Evolutionary conservation across 495 filamentous ascomycete species (phyloP), one percentile per base, ranked within the genome.

Genomic region (Aspergillus hancockii): DNA sequence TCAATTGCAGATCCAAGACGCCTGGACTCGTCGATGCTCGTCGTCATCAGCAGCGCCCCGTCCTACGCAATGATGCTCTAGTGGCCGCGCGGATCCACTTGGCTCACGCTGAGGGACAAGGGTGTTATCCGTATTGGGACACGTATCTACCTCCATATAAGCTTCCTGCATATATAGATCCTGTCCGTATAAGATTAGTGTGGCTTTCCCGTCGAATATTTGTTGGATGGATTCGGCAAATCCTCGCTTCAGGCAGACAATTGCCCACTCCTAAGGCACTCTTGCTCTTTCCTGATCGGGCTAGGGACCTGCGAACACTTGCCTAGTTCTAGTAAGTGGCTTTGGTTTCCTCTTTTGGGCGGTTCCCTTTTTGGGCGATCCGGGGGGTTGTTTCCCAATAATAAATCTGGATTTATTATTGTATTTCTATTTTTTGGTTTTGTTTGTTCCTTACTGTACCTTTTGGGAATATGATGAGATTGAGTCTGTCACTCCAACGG

Each of bases 321-420:
- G 52, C 31, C 63, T 30, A 32, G 13, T 57, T 61, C 18, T 49
- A 55, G 55, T 63, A 63, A 59, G 58, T 46, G 45, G 59, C 30
- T 40, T 49, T 47, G 3, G 49, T 47, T 47, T n/a, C 43, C 53
- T 47, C 32, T 36, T 54, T 59, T 45, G 52, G 62, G 63, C 50
- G 51, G 46, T 62, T 69, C 60, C 67, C 68, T 67, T 40, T 61
- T 67, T 65, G 52, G 64, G 66, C 54, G 54, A 63, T 63, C 52
- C 53, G 57, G 52, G 49, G 54, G 14, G 5, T 54, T 41, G 23
- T 28, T 28, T 54, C 23, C n/a, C 36, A 40, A 40, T 40, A 40
- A 40, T 40, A 22, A n/a, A n/a, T 9, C n/a, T 8, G 53, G 6
- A 38, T 19, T 25, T 6, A 19, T 18, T 31, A 21, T 23, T 52